Percentiles rank a stretch among this genome's conserved stretches.
Conservation (phyloP, 2,329 filamentous ascomycete genomes). For the Colletotrichum spinosum region DNA sequence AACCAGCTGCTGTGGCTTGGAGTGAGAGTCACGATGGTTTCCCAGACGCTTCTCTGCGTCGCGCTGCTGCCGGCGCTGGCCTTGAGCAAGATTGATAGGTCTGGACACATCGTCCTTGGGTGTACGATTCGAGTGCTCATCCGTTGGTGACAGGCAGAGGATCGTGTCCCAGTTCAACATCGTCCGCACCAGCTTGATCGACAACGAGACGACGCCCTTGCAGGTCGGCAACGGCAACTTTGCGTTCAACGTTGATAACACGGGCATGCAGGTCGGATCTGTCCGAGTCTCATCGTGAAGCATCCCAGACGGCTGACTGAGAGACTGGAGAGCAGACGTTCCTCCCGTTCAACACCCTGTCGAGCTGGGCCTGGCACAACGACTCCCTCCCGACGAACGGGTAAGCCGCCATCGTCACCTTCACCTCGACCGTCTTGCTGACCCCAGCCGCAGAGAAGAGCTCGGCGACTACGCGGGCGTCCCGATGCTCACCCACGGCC, state of each 20-base stretch:
- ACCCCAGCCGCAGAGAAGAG: constrained; percentile 39
- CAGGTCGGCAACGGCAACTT: constrained; percentile 63
- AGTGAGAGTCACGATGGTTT: background rate
- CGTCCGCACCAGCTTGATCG: constrained; percentile 40
- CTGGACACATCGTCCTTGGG: background rate
- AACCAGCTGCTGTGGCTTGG: background rate
- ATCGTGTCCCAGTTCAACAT: constrained; percentile 41
- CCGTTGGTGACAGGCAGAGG: constrained; percentile 29
- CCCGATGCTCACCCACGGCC: constrained; percentile 47
- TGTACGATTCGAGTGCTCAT: background rate
- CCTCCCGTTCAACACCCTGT: constrained; percentile 57
- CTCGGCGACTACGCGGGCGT: constrained; percentile 49
- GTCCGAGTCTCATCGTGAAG: too few relatives aligned
- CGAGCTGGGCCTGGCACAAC: constrained; percentile 63
- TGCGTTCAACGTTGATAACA: constrained; percentile 59
- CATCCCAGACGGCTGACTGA: background rate
- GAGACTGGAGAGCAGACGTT: constrained; percentile 45
- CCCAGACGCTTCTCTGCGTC: background rate
- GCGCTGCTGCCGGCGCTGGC: constrained; percentile 16
- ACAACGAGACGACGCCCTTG: constrained; percentile 59
- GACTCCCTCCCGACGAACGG: constrained; percentile 52
- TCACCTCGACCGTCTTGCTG: background rate
- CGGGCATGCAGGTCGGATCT: constrained; percentile 51
- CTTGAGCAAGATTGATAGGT: constrained; percentile 9
- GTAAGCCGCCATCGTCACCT: constrained; percentile 34